Percentiles rank a stretch among this genome's conserved stretches.
Conservation (phyloP, 495 filamentous ascomycete genomes). For the Neurospora sp. region DNA sequence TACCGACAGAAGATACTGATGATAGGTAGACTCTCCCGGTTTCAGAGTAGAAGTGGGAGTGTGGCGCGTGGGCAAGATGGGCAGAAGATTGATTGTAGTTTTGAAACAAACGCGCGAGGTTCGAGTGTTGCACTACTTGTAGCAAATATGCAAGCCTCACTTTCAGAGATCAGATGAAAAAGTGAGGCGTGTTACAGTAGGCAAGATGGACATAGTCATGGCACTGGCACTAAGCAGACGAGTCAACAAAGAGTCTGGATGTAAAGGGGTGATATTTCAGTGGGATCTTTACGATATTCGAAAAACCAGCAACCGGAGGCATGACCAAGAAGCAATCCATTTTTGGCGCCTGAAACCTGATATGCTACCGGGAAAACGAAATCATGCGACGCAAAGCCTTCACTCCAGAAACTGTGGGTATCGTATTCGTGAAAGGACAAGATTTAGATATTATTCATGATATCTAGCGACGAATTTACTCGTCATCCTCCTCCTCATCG, state of each 20-base stretch:
- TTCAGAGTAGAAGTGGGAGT: neutral
- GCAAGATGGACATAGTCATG: neutral
- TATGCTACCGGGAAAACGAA: slow-evolving; percentile 28
- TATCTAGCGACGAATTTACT: slow-evolving; percentile 30
- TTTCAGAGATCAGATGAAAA: neutral
- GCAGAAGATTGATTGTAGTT: neutral
- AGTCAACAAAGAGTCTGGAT: slow-evolving; percentile 48
- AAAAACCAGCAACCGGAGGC: slow-evolving; percentile 1
- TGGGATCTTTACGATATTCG: neutral
- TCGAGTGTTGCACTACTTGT: neutral
- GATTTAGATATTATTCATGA: slow-evolving; percentile 1
- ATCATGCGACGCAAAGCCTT: slow-evolving; percentile 14
- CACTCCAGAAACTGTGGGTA: slow-evolving; percentile 2
- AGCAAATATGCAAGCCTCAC: neutral
- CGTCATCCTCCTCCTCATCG: slow-evolving; percentile 56
- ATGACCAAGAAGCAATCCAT: slow-evolving; percentile 25
- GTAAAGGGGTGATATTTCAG: neutral
- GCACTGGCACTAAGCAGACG: neutral
- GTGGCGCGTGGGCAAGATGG: neutral
- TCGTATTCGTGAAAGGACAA: neutral
- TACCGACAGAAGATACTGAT: neutral
- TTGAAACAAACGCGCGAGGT: neutral
- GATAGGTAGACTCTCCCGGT: neutral
- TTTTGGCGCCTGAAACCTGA: slow-evolving; percentile 29
- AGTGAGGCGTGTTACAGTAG: neutral